Evolutionary conservation across 495 filamentous ascomycete genomes (phyloP).

Genomic region (Amniculicola lignicola): DNA sequence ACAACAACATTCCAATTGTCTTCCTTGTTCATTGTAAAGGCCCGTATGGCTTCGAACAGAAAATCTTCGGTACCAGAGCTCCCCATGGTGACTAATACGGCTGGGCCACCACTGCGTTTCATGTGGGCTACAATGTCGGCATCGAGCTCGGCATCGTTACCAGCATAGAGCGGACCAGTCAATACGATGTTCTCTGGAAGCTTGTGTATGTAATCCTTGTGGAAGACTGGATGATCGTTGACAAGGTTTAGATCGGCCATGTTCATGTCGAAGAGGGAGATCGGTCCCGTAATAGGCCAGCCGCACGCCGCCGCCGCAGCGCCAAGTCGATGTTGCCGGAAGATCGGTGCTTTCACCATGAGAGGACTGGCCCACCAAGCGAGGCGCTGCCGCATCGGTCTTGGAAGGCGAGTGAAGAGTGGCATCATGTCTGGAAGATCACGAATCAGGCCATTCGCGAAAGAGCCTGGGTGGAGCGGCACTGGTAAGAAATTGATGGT

Average conservation of each 20-base stretch:
- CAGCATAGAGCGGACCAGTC: slow-evolving; percentile 33
- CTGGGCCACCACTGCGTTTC: slow-evolving; percentile 11
- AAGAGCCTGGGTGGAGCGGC: slow-evolving; percentile 17
- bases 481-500: slow-evolving; percentile 28
- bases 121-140: slow-evolving; percentile 26
- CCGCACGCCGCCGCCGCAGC: slow-evolving; percentile 17
- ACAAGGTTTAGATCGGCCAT: slow-evolving; percentile 34
- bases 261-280: slow-evolving; percentile 32
- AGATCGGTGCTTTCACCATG: slow-evolving; percentile 26
- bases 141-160: slow-evolving; percentile 21
- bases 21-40: slow-evolving; percentile 10
- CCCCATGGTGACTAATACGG: slow-evolving; percentile 33
- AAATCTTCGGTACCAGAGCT: slow-evolving; percentile 31
- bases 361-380: slow-evolving; percentile 12
- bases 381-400: slow-evolving; percentile 12
- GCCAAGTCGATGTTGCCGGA: slow-evolving; percentile 18
- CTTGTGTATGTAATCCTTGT: slow-evolving; percentile 21
- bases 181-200: slow-evolving; percentile 27
- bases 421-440: slow-evolving; percentile 28
- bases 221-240: slow-evolving; percentile 34
- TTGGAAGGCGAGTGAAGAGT: slow-evolving; percentile 27
- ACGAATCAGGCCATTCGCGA: slow-evolving; percentile 21
- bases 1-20: slow-evolving; percentile 35
- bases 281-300: slow-evolving; percentile 23
- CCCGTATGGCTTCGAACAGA: slow-evolving; percentile 33